Percentiles rank a stretch among this genome's conserved stretches.
These are phyloP conservation scores for Lactifluus subvellereus DNA, from an alignment of 768 basidiomycete species.

Conservation along the genomic window DNA sequence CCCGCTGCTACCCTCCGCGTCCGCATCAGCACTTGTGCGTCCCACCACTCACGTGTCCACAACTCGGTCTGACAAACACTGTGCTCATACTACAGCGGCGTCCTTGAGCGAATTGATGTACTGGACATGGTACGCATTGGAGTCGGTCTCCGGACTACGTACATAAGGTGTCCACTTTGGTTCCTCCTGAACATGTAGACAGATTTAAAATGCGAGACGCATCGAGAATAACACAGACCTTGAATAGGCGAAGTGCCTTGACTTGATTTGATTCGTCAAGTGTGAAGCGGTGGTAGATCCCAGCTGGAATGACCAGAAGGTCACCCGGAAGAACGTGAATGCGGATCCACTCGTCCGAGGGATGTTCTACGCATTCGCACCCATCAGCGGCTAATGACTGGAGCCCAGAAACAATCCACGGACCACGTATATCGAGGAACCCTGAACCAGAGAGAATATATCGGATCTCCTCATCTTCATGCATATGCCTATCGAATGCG, in stretches of 20 bases:
- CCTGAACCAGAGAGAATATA: conserved; percentile 81
- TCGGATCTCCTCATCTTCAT: conserved; percentile 94
- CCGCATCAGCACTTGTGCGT: too few species aligned
- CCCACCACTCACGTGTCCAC: too few species aligned
- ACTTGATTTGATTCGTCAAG: conserved; percentile 71
- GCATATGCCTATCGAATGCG: conserved; percentile 63
- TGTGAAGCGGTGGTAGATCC: conserved; percentile 94
- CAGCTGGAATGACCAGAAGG: conserved; percentile 80
- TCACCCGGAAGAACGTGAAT: conserved; percentile 72
- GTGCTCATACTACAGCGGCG: neutral
- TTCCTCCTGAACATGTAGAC: conserved; percentile 54
- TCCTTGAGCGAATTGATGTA: conserved; percentile 44
- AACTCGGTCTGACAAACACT: too few species aligned
- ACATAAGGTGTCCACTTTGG: conserved; percentile 86
- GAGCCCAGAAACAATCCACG: conserved; percentile 27
- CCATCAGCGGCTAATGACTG: neutral
- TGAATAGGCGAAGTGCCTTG: conserved; percentile 78
- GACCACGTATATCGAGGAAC: conserved; percentile 89
- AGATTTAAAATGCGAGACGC: neutral
- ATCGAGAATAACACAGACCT: conserved; percentile 42
- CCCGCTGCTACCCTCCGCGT: too few species aligned
- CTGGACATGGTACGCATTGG: conserved; percentile 52
- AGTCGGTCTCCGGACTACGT: conserved; percentile 55
- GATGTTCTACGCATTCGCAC: conserved; percentile 44
- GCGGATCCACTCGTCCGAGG: conserved; percentile 75